Base-by-base conservation (phyloP, 2,329 filamentous ascomycete genomes). In the Sporothrix sp. region DNA sequence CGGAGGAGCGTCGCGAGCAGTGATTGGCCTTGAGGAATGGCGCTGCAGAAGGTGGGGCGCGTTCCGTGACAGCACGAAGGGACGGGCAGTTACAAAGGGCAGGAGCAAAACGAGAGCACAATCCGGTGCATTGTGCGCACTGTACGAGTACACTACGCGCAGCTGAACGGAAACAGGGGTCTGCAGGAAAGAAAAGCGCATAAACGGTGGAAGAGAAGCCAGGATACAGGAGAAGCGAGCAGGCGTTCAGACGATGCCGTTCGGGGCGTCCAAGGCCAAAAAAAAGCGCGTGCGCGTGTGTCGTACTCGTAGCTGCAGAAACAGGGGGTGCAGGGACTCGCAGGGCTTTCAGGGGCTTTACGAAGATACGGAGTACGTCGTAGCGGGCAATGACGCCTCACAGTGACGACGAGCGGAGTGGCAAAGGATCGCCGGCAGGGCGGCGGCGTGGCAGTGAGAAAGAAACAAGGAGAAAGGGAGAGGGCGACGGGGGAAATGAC, bases 21-120 rank as follows among this genome's bases (percentile, higher is more conserved):
- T 50, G 48, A 50, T 50, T 49, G 48, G 48, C 14, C 21, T 20
- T 14, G 23, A 21, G 32, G 27, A 16, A 18, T 32, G 46, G 37
- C 47, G 37, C 47, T 37, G 47, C 37, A 49, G 30, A 20, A 49
- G 39, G 28, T 39, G 37, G 37, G 18, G 25, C 25, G n/a, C 23
- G 25, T 8, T 27, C 13, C 16, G 5, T 21, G 16, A 25, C 21
- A 14, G 20, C 37, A 39, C 23, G 39, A 40, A 27, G 11, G 4
- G 14, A 36, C 33, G 18, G 11, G n/a, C n/a, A n/a, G n/a, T n/a
- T n/a, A n/a, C 7, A 43, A 18, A 32, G 16, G 39, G 25, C 39
- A 42, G 14, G 21, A 42, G 25, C 39, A 25, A 30, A 42, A 14
- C 27, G n/a, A n/a, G 14, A 28, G 14, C 27, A 43, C 28, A 21